Percentiles rank a stretch among this genome's conserved stretches.
Conservation (phyloP, 441 rosid species). For the Croton setiger region DNA sequence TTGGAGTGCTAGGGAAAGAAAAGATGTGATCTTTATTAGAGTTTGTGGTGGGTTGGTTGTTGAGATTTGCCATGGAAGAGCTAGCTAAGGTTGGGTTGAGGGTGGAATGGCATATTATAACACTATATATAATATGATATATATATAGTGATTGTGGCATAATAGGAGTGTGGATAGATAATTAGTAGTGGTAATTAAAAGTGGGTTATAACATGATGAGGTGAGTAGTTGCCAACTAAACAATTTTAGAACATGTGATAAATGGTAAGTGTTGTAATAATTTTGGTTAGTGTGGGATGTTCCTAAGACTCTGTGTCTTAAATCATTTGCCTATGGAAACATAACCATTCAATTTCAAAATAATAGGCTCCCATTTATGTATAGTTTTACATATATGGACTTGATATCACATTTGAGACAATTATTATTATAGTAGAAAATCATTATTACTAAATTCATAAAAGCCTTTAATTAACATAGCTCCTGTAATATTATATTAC, state of each 20-base stretch:
- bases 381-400: too few relatives aligned
- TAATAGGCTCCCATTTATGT: not conserved
- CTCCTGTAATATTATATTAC: too few relatives aligned
- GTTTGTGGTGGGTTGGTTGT: constrained; percentile 22
- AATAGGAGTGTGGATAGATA: not conserved
- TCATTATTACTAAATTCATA: too few relatives aligned
- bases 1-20: constrained; percentile 47
- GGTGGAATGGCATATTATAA: not conserved
- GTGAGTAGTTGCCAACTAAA: constrained; percentile 33
- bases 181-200: too few relatives aligned
- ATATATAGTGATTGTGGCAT: not conserved
- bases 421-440: too few relatives aligned
- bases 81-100: not conserved
- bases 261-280: constrained; percentile 20
- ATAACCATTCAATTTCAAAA: not conserved
- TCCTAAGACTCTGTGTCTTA: constrained; percentile 21
- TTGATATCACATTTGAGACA: too few relatives aligned
- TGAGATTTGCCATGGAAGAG: too few relatives aligned
- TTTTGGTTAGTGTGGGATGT: constrained; percentile 25
- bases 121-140: not conserved
- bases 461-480: too few relatives aligned
- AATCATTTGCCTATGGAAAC: constrained; percentile 21
- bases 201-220: constrained; percentile 27
- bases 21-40: constrained; percentile 28
- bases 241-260: constrained; percentile 8